Conservation (phyloP, 768 basidiomycete species). For the Tylopilus vinaceipallidus region DNA sequence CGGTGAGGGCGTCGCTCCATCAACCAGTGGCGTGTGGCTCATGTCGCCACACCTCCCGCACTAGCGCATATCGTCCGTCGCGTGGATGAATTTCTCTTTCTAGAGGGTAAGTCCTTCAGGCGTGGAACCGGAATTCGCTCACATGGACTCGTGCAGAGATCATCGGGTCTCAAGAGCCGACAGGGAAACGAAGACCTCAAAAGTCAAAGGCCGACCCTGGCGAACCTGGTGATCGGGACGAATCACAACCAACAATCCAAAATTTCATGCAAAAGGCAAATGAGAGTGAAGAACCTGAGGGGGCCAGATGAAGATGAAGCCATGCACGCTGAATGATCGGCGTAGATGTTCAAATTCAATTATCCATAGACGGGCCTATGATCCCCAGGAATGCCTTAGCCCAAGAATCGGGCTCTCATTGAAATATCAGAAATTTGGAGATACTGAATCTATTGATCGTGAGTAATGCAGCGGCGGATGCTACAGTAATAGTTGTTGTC, state of each 20-base stretch:
- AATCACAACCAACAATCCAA: conserved; percentile 42
- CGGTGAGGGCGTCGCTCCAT: conserved; percentile 52
- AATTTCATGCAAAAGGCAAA: conserved; percentile 42
- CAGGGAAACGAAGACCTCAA: conserved; percentile 41
- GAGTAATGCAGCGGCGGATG: too few relatives aligned
- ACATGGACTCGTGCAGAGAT: conserved; percentile 43
- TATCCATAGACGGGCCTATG: background rate
- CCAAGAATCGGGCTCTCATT: background rate
- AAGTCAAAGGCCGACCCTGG: conserved; percentile 27
- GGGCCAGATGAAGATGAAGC: conserved; percentile 55
- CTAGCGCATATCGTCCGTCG: conserved; percentile 61
- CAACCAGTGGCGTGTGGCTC: background rate
- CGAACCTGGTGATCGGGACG: conserved; percentile 16
- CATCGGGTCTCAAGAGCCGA: conserved; percentile 52
- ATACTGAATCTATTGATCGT: background rate
- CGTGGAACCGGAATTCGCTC: background rate
- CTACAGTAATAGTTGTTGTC: too few relatives aligned
- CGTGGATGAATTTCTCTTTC: conserved; percentile 74
- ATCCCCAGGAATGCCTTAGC: background rate
- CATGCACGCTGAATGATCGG: conserved; percentile 42
- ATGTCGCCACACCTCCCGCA: conserved; percentile 1
- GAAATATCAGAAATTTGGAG: too few relatives aligned
- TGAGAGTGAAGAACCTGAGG: conserved; percentile 22
- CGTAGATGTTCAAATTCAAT: background rate
- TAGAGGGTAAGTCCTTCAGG: conserved; percentile 55